Conservation (phyloP, 129 eudicot species). For the Chrysanthemum seticuspe region DNA sequence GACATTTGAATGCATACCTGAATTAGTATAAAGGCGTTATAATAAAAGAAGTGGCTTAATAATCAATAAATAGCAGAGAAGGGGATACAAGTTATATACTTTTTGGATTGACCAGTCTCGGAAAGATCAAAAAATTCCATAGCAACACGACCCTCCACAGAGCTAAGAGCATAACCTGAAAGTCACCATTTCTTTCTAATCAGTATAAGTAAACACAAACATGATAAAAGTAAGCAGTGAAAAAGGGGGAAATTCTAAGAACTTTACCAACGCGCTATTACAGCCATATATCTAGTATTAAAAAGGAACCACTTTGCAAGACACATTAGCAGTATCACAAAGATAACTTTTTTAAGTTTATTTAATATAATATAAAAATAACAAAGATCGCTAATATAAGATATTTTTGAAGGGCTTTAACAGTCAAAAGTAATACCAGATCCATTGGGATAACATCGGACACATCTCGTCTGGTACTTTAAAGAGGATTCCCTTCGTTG, state of each 20-base stretch:
- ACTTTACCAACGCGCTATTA: no score
- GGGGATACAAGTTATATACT: slow-evolving; percentile 37
- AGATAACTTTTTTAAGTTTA: no score
- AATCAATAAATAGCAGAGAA: neutral
- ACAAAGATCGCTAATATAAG: no score
- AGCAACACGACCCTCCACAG: slow-evolving; percentile 96
- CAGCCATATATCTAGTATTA: no score
- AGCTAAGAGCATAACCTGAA: slow-evolving; percentile 96
- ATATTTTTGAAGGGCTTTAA: no score
- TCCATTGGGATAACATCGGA: slow-evolving; percentile 91
- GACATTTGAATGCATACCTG: slow-evolving; percentile 98
- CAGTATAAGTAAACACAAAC: neutral
- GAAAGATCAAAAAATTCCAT: slow-evolving; percentile 93
- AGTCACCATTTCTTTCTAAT: slow-evolving; percentile 5
- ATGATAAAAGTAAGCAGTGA: neutral
- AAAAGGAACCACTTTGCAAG: no score
- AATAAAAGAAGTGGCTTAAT: neutral
- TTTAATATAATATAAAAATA: no score
- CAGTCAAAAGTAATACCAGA: slow-evolving; percentile 50
- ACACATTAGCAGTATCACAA: no score
- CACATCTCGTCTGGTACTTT: slow-evolving; percentile 96
- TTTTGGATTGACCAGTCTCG: slow-evolving; percentile 86
- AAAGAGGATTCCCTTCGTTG: slow-evolving; percentile 86
- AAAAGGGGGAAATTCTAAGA: neutral
- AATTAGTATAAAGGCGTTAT: slow-evolving; percentile 23